phyloP scores from a whole-genome alignment of 768 basidiomycete genomes.

The Kwoniella botswanensis region DNA sequence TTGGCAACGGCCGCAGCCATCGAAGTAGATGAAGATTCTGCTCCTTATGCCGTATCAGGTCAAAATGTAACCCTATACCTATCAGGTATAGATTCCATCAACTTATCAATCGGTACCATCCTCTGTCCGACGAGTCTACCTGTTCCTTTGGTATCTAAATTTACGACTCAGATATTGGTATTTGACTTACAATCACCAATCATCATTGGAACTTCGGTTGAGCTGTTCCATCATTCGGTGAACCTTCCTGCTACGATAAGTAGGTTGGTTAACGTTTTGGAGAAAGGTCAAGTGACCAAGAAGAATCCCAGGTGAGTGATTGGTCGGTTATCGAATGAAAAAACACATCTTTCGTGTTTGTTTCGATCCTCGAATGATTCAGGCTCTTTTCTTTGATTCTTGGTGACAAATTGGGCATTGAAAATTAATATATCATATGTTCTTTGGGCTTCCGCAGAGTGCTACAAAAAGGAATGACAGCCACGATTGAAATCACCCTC shows the following conservation, averaged over 20 bases:
- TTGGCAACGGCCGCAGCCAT: constrained; percentile 66
- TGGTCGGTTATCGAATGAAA: background rate
- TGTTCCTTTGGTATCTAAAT: constrained; percentile 76
- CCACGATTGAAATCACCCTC: constrained; percentile 81
- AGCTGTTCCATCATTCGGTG: constrained; percentile 91
- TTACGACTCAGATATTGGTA: constrained; percentile 86
- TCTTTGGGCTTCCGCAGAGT: constrained; percentile 64
- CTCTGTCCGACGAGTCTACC: constrained; percentile 75
- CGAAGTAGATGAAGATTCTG: constrained; percentile 75
- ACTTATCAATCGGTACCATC: constrained; percentile 85
- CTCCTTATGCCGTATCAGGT: constrained; percentile 88
- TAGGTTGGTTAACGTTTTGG: constrained; percentile 77
- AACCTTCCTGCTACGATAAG: constrained; percentile 89
- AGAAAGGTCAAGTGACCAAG: constrained; percentile 78
- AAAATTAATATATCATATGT: background rate
- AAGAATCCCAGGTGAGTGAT: constrained; percentile 74
- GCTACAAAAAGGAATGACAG: constrained; percentile 79
- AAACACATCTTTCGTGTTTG: too few species aligned
- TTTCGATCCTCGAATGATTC: too few species aligned
- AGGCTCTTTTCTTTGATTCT: too few species aligned
- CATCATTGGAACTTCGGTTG: constrained; percentile 84
- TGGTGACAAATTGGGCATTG: too few species aligned
- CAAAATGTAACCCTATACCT: constrained; percentile 85
- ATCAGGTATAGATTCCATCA: constrained; percentile 79
- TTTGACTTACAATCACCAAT: constrained; percentile 93